Conservation (phyloP, 768 basidiomycete species). For the Mycena galopus region DNA sequence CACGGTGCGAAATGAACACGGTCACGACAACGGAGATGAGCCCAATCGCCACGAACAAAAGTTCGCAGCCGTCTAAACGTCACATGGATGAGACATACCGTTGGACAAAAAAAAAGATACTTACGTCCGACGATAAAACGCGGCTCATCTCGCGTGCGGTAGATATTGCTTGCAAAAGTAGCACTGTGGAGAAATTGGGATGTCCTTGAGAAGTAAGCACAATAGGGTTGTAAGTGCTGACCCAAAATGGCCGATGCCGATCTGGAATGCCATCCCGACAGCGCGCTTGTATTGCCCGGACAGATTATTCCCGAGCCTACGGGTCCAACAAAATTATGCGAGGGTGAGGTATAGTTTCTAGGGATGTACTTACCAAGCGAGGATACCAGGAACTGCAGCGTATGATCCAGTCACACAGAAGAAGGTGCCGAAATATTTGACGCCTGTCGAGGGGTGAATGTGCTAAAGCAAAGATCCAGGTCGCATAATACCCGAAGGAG, state of each 20-base stretch:
- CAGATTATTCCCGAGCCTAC: constrained; percentile 77
- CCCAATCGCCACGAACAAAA: constrained; percentile 78
- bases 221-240: neutral
- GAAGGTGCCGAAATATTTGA: constrained; percentile 82
- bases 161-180: constrained; percentile 74
- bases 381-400: constrained; percentile 68
- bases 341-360: neutral
- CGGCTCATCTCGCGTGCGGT: constrained; percentile 69
- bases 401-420: constrained; percentile 76
- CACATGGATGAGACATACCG: neutral
- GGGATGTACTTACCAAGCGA: constrained; percentile 66
- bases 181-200: too few relatives aligned
- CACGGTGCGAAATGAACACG: constrained; percentile 61
- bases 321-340: neutral
- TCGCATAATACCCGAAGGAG: constrained; percentile 38
- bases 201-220: neutral
- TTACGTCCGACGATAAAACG: constrained; percentile 73
- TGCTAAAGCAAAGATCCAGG: neutral
- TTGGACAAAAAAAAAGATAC: constrained; percentile 42
- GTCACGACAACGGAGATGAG: constrained; percentile 62
- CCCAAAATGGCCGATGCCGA: constrained; percentile 73
- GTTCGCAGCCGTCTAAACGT: constrained; percentile 67
- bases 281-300: constrained; percentile 79
- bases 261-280: constrained; percentile 75
- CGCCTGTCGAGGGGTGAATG: constrained; percentile 52